Base-by-base conservation (phyloP, 164 flowering plant genomes). In the Kingdonia uniflora region DNA sequence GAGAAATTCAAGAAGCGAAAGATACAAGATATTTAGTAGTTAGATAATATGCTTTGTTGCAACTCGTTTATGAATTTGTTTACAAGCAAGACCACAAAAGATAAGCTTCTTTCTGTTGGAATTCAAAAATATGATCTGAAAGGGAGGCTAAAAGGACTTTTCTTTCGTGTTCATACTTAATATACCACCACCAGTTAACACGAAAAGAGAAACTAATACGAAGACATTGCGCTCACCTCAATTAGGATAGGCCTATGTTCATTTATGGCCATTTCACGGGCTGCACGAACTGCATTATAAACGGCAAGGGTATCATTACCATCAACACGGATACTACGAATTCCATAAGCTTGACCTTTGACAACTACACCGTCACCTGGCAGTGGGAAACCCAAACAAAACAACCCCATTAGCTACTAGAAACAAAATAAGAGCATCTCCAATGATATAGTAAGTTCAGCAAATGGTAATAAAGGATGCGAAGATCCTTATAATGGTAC, bases 241-340 rank as follows among this genome's bases (percentile, higher is more conserved):
- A 92, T 64, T 54, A 88, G 66, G 45, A 88, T 58, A 7, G 97
- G 95, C 55, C 74, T 81, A 2, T 71, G 74, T 61, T 86, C 95
- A 11, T 42, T 54, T 23, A 88, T 68, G 11, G 84, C 85, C 85
- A 92, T 81, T 64, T 82, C 66, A 41, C 96, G 95, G 3, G 96
- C 99, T 25, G 80, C 76, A 25, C 47, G 68, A 56, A 84, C 81
- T 14, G 88, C 80, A 66, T 55, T 72, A 55, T 76, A 88, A 23
- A 92, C 69, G 19, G 99, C 99, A 65, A 88, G 87, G 23, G 86
- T 73, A 65, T 88, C 99, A 61, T 92, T 88, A 44, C 96, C 99
- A 75, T 92, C 99, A 20, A 92, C 80, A 13, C 94, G 82, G 6
- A 81, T 81, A 42, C 95, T 88, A 33, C 74, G 74, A 10, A 88